phyloP scores from a whole-genome alignment of 331 rosid genomes.

The Malus hybrid region DNA sequence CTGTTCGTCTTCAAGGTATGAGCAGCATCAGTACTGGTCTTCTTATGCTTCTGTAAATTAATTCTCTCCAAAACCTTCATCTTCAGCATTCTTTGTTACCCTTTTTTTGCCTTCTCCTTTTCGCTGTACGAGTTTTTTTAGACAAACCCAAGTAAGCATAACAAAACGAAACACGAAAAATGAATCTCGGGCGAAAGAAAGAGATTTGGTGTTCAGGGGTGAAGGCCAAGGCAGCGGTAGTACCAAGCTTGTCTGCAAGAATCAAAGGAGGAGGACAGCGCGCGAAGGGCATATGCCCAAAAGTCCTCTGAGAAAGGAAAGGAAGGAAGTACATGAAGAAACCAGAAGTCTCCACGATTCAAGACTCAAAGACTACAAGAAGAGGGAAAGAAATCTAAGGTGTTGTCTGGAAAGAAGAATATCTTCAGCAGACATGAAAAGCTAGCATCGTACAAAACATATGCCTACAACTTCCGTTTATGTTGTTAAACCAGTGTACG shows the following conservation, averaged over 20 bases:
- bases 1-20: conserved; percentile 14
- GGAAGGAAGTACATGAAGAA: conserved; percentile 30
- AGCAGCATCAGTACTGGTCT: conserved; percentile 1
- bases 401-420: not conserved
- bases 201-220: conserved; percentile 15
- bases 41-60: conserved; percentile 13
- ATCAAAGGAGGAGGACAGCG: conserved; percentile 18
- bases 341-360: conserved; percentile 4
- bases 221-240: conserved; percentile 41
- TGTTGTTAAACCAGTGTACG: not conserved
- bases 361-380: not conserved
- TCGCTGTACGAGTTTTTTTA: not conserved
- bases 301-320: not conserved
- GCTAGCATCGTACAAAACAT: not conserved
- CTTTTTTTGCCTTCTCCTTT: not conserved
- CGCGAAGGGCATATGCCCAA: conserved; percentile 2
- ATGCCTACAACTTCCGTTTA: not conserved
- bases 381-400: not conserved
- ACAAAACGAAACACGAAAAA: not conserved
- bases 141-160: conserved; percentile 6
- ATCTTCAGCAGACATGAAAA: not conserved
- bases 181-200: not conserved
- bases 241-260: conserved; percentile 34
- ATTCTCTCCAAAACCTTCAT: conserved; percentile 20
- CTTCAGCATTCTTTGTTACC: conserved; percentile 4